Evolutionary conservation across 257 asterid genomes (phyloP), one percentile per base, ranked within the genome.

Genomic region (Fraxinus pennsylvanica): DNA sequence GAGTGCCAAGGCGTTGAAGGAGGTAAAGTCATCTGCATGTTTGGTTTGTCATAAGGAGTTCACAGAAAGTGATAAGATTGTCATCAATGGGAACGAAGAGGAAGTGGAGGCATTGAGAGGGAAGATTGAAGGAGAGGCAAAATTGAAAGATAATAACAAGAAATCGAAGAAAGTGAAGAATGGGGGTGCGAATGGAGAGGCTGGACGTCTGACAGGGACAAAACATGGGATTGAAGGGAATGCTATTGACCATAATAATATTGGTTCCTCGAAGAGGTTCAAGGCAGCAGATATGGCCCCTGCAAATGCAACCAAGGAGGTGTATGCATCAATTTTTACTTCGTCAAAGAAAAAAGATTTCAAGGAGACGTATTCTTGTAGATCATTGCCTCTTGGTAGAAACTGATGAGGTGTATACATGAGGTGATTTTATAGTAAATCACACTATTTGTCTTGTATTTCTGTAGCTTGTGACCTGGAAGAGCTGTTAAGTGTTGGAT

Each of bases 351-450:
- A 92, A 85, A 81, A 91, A 0, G 90, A 89, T 79, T 90, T 93
- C 76, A 96, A 87, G 90, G 97, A 96, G 91, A 96, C 99, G 0
- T 96, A 79, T 61, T 68, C 87, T 63, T 96, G 97, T 85, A 88
- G 98, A 73, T 93, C 99, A 17, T 72, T 96, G 90, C 97, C 99
- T 3, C 95, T 93, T 32, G 99, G 98, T 73, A 84, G 99, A 71
- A 93, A 96, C 81, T 96, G 88, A 92, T 74, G 65, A 68, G 76
- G 71, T 80, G 76, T 76, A 61, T 57, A 8, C 12, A 17, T 25
- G 70, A 77, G 82, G 78, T 84, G 82, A 35, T 52, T 72, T 85
- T 52, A 32, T 83, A 36, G 77, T 74, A 32, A 32, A 74, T 85
- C 75, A 80, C 67, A 41, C 65, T 81, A 17, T 25, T 45, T 83